Evolutionary conservation across 108 stramenopile genomes (phyloP).

Genomic region (Nitzschia palea): DNA sequence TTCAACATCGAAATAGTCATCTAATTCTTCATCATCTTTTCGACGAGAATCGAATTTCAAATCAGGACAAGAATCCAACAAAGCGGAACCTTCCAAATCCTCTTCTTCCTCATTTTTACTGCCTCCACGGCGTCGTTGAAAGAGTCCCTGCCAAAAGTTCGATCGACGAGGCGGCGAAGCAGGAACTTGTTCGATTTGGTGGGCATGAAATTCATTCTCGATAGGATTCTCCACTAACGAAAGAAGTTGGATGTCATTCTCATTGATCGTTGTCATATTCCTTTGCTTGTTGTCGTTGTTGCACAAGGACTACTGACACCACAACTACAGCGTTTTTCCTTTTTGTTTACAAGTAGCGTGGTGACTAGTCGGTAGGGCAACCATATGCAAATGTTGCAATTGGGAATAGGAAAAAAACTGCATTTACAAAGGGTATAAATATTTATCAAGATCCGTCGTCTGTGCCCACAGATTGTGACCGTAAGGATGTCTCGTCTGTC

Average conservation of each 20-base stretch:
- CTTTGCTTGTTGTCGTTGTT: too few species aligned
- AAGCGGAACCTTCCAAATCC: constrained; percentile 4
- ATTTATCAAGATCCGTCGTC: too few species aligned
- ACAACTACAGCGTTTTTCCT: too few species aligned
- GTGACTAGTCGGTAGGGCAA: too few species aligned
- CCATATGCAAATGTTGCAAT: too few species aligned
- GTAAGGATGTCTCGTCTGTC: too few species aligned
- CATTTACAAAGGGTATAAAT: too few species aligned
- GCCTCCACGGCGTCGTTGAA: not conserved
- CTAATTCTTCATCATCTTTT: constrained; percentile 1
- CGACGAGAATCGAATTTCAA: not conserved
- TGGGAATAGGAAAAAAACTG: too few species aligned
- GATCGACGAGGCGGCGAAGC: not conserved
- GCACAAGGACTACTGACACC: too few species aligned
- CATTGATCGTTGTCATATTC: not conserved
- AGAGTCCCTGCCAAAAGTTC: not conserved
- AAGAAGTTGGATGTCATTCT: constrained; percentile 1
- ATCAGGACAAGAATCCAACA: not conserved
- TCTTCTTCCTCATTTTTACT: not conserved
- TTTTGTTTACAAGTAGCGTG: too few species aligned
- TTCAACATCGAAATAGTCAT: not conserved
- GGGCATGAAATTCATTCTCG: constrained; percentile 5
- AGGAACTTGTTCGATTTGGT: not conserved
- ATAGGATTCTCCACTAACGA: constrained; percentile 9
- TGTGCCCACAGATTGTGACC: too few species aligned